Evolutionary conservation across 306 rosid species (phyloP).

Genomic region (Datisca glomerata): DNA sequence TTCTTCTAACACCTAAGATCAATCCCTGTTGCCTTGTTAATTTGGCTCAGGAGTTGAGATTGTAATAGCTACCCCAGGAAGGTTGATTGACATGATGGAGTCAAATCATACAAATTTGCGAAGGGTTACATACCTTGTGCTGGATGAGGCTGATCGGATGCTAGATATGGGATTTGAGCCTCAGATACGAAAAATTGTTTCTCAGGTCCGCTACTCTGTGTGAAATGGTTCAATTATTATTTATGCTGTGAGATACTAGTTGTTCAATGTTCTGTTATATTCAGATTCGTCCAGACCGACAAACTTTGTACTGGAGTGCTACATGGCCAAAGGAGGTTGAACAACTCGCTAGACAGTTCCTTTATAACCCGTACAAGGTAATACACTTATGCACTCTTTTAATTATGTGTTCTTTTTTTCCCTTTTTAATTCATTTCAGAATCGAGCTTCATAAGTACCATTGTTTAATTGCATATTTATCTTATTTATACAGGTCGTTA

Average conservation of each 20-base stretch:
- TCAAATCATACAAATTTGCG: conserved; percentile 95
- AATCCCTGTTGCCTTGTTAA: too few relatives aligned
- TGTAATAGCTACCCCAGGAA: conserved; percentile 94
- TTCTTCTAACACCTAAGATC: too few relatives aligned
- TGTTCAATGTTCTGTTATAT: conserved; percentile 9
- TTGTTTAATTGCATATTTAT: background rate
- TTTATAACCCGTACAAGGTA: conserved; percentile 91
- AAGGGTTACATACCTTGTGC: conserved; percentile 89
- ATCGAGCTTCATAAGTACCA: too few relatives aligned
- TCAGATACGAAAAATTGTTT: conserved; percentile 82
- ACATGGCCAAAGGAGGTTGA: conserved; percentile 99
- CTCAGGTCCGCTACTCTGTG: conserved; percentile 46
- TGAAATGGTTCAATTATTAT: background rate
- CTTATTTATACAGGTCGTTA: conserved; percentile 51
- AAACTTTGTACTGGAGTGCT: conserved; percentile 97
- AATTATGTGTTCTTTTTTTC: background rate
- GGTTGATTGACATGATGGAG: conserved; percentile 98
- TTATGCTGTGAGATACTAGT: too few relatives aligned
- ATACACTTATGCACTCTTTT: too few relatives aligned
- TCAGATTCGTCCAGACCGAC: conserved; percentile 93
- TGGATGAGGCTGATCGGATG: conserved; percentile 99
- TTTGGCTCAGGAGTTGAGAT: conserved; percentile 81
- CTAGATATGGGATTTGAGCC: conserved; percentile 99
- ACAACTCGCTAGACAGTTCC: conserved; percentile 74
- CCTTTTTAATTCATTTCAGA: too few relatives aligned